A percentile compares a stretch with the other conserved stretches of the same genome.
Conservation (phyloP, 345 rosid genomes). For the Salix dunnii region DNA sequence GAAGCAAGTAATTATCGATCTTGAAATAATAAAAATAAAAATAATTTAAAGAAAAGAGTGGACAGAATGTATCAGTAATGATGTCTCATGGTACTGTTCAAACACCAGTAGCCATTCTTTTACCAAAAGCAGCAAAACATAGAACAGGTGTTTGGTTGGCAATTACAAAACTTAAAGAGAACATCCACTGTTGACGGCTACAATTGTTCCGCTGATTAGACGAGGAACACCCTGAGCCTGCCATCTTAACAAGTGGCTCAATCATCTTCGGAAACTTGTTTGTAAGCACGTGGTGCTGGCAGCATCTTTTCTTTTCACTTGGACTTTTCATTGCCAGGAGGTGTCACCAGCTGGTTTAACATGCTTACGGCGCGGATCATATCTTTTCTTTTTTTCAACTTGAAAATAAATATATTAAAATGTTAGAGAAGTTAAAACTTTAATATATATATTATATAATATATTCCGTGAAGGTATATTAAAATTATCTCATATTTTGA, state of each 20-base stretch:
- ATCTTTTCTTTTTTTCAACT: no score
- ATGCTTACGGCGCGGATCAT: no score
- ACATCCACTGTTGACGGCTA: neutral
- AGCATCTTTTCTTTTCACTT: neutral
- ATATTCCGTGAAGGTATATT: no score
- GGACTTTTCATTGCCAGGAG: no score
- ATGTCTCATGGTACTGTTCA: conserved; percentile 12
- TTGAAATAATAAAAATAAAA: neutral
- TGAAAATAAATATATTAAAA: no score
- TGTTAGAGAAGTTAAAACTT: no score
- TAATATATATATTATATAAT: no score
- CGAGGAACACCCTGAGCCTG: no score
- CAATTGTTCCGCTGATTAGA: neutral
- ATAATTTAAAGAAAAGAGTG: neutral
- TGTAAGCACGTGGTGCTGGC: no score
- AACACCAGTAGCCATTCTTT: neutral
- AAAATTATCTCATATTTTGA: no score
- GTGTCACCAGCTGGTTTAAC: no score
- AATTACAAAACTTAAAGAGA: neutral
- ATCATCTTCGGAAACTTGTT: neutral
- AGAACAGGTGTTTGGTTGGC: neutral
- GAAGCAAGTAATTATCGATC: neutral
- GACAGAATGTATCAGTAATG: neutral
- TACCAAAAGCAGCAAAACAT: neutral
- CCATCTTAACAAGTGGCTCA: neutral